Conservation (phyloP, 1,284 basidiomycete species). For the Gomphus bonarii region DNA sequence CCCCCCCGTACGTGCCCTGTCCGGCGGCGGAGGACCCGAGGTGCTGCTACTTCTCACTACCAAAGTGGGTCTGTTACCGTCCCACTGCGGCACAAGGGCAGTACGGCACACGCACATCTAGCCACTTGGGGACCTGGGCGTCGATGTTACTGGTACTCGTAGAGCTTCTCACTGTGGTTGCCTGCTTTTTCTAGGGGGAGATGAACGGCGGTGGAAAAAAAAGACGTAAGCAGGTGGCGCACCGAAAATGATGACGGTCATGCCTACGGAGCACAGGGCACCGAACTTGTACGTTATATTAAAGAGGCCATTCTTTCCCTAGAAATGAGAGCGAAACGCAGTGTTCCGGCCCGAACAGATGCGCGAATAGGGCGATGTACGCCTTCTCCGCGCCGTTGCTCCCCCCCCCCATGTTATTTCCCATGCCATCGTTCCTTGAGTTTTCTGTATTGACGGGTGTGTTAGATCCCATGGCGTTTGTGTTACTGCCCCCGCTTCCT, state of each 20-base stretch:
- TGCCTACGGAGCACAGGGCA: constrained; percentile 61
- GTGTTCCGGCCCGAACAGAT: too few relatives aligned
- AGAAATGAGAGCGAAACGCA: constrained; percentile 2
- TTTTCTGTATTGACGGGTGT: too few relatives aligned
- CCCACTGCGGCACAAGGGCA: constrained; percentile 27
- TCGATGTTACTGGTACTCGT: constrained; percentile 42
- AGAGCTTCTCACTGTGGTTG: constrained; percentile 46
- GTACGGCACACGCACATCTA: constrained; percentile 12
- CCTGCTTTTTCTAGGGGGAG: constrained; percentile 30
- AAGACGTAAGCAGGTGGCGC: background rate
- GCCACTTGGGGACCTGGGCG: constrained; percentile 2
- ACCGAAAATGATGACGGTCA: constrained; percentile 63
- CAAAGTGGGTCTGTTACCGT: constrained; percentile 34
- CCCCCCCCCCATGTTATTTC: too few relatives aligned
- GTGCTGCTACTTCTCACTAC: constrained; percentile 5
- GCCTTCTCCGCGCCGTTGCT: too few relatives aligned
- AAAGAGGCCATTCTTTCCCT: constrained; percentile 84
- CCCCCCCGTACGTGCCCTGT: constrained; percentile 5
- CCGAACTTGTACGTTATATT: constrained; percentile 87
- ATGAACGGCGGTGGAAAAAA: constrained; percentile 5
- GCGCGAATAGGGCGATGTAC: too few relatives aligned
- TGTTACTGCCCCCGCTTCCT: too few relatives aligned
- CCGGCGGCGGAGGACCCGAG: constrained; percentile 3
- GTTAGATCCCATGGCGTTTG: too few relatives aligned
- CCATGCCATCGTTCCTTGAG: too few relatives aligned